These are phyloP conservation scores for Zea mays DNA, from an alignment of 176 grass and related monocot species.

Conservation along the genomic window Zm-B73-REFERENCE-NAM-5.0 NC_050104.1:32140501-32141000, in stretches of 20 bases:
- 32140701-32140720: constrained; percentile 20
- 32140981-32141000: background rate
- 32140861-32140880: background rate
- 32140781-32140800: background rate
- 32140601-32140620: too few relatives aligned
- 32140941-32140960: background rate
- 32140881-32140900: background rate
- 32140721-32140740: background rate
- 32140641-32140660: too few relatives aligned
- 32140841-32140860: constrained; percentile 2
- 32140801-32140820: background rate
- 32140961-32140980: background rate
- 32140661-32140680: constrained; percentile 8
- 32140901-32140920: background rate
- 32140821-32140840: background rate
- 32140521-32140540: background rate
- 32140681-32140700: constrained; percentile 16
- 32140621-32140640: too few relatives aligned
- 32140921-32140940: background rate
- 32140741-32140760: constrained; percentile 20
- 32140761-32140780: constrained; percentile 2
- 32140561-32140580: too few relatives aligned
- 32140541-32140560: too few relatives aligned
- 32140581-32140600: too few relatives aligned
- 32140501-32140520: constrained; percentile 18